Conservation (phyloP, 257 asterid species). For the Craterostigma plantagineum region DNA sequence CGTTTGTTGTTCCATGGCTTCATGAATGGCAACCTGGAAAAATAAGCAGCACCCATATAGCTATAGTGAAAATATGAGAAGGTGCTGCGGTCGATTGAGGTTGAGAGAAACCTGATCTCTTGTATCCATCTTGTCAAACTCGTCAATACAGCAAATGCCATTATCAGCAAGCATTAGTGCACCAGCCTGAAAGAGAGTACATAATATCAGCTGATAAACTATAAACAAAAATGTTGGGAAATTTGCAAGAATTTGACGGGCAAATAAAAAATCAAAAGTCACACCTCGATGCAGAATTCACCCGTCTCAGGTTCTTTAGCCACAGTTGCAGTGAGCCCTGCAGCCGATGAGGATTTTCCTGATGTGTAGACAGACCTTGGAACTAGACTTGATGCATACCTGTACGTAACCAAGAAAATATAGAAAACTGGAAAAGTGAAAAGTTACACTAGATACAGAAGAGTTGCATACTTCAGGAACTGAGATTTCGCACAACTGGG, state of each 20-base stretch:
- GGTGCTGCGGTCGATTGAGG: too few species aligned
- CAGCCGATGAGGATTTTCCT: conserved; percentile 97
- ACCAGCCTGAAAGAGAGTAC: conserved; percentile 55
- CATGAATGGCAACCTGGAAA: conserved; percentile 91
- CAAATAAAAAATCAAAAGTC: neutral
- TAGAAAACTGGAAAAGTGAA: conserved; percentile 5
- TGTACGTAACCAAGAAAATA: conserved; percentile 14
- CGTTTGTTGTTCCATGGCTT: conserved; percentile 99
- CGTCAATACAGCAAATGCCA: conserved; percentile 94
- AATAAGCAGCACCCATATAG: conserved; percentile 8
- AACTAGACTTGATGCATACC: conserved; percentile 77
- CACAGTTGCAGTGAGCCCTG: conserved; percentile 96
- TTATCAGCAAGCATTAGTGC: conserved; percentile 99
- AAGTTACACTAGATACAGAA: conserved; percentile 1
- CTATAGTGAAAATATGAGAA: too few species aligned
- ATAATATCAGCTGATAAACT: conserved; percentile 4
- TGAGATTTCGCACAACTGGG: conserved; percentile 99
- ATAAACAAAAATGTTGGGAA: neutral
- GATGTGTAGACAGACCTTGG: conserved; percentile 97
- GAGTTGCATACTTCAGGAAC: conserved; percentile 56
- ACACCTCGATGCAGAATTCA: conserved; percentile 95
- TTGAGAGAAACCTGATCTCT: conserved; percentile 65
- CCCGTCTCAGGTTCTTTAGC: conserved; percentile 99
- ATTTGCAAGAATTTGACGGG: too few species aligned
- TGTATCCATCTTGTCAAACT: conserved; percentile 95